Evolutionary conservation across 2,329 filamentous ascomycete genomes (phyloP), one percentile per base, ranked within the genome.

Genomic region (Fusarium haematococcum): DNA sequence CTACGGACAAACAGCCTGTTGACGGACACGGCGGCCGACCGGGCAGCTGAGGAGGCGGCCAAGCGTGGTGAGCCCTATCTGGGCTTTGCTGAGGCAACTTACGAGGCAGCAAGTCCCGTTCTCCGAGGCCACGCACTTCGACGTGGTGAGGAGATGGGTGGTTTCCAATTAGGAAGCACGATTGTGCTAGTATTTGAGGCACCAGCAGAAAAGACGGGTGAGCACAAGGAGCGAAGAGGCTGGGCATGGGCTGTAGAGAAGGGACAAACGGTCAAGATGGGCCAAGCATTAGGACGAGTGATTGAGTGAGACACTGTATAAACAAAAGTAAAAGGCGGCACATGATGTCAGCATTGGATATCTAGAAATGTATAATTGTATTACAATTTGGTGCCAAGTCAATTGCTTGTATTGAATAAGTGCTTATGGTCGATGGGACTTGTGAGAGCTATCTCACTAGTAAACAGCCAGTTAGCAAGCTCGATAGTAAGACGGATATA

Each of bases 141-240:
- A 73, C 89, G 94, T 52, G 97, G 97, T 39, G 96, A 98, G 81
- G 97, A 99, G 84, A 98, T 99, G 95, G 97, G 97, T 64, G 97
- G 97, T 0, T 99, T 99, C 85, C 95, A 97, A 85, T 88, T 99
- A 5, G 97, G 97, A 23, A 98, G 95, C 82, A 98, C 96, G 1
- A 92, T 99, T 75, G 97, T 99, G 43, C 87, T 99, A 62, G 95
- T 99, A 1, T 99, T 99, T 80, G 97, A 99, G 84, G 97, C 97
- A 14, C 97, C 97, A 1, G 75, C 91, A 2, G 91, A 89, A 82
- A 87, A 86, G 66, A 84, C 83, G 9, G 85, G 85, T 35, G 87
- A 85, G 23, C 87, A 86, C 1, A 85, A 88, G 61, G 85, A 88
- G 63, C 90, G 87, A 67, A 90, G 89, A 16, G 95, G 95, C 0